A percentile compares a stretch with the other conserved stretches of the same genome.
These are phyloP conservation scores for Periglandula ipomoeae DNA, from an alignment of 2,329 filamentous ascomycete species.

Conservation along the genomic window DNA sequence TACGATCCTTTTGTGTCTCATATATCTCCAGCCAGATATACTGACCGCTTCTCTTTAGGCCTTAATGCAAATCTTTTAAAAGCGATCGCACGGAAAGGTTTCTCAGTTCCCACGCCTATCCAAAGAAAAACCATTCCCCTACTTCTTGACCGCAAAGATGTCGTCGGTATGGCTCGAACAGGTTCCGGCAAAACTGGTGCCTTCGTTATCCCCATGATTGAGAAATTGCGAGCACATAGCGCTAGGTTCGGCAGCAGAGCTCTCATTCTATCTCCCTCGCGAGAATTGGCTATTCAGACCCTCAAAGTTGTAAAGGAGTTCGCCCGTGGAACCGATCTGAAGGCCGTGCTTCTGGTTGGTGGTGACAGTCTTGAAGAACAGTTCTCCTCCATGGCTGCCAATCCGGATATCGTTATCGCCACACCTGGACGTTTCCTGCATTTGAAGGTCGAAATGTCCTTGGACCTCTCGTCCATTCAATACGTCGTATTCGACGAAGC, in stretches of 20 bases:
- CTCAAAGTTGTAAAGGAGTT: constrained; percentile 95
- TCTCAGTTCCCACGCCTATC: constrained; percentile 92
- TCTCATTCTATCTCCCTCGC: constrained; percentile 81
- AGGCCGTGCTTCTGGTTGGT: constrained; percentile 83
- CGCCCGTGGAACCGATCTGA: constrained; percentile 79
- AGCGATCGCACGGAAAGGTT: constrained; percentile 88
- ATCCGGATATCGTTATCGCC: constrained; percentile 95
- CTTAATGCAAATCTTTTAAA: constrained; percentile 77
- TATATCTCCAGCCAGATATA: not conserved
- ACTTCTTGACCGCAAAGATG: constrained; percentile 80
- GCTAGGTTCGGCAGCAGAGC: constrained; percentile 77
- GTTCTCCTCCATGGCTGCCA: constrained; percentile 83
- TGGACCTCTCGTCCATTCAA: constrained; percentile 82
- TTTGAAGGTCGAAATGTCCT: constrained; percentile 89
- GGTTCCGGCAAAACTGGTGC: constrained; percentile 97
- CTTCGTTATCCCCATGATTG: constrained; percentile 97
- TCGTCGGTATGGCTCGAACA: constrained; percentile 99
- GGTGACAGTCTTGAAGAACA: constrained; percentile 95
- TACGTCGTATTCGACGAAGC: constrained; percentile 98
- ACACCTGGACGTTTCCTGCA: constrained; percentile 95
- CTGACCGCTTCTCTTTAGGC: constrained; percentile 30
- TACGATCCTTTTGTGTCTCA: constrained; percentile 8
- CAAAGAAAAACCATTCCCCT: constrained; percentile 94
- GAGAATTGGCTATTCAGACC: constrained; percentile 91
- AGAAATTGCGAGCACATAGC: constrained; percentile 82